phyloP scores from a whole-genome alignment of 2,329 filamentous ascomycete genomes.

The Claviceps capensis region DNA sequence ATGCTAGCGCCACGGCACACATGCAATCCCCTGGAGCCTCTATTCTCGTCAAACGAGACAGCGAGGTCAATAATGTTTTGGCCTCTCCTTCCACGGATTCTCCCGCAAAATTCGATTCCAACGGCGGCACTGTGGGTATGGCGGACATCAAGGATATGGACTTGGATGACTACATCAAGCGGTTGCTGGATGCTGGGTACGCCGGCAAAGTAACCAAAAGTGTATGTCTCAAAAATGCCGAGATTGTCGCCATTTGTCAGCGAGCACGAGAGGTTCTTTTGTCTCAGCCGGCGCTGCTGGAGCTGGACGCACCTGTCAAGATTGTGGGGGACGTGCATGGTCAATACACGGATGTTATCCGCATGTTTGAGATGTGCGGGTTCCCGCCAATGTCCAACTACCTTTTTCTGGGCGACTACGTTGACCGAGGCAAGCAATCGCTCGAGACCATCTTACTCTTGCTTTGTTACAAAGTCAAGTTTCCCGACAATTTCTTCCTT shows the following conservation, averaged over 20 bases:
- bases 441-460: constrained; percentile 87
- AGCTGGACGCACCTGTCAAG: constrained; percentile 90
- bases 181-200: constrained; percentile 87
- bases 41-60: constrained; percentile 73
- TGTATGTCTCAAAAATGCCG: constrained; percentile 92
- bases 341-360: constrained; percentile 89
- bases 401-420: constrained; percentile 89
- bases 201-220: constrained; percentile 95
- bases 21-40: constrained; percentile 68
- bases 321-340: constrained; percentile 96
- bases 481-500: constrained; percentile 93
- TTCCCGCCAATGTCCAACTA: constrained; percentile 89
- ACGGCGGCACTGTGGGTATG: constrained; percentile 55
- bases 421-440: constrained; percentile 91
- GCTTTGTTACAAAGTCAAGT: constrained; percentile 94
- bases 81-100: constrained; percentile 29
- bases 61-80: constrained; percentile 52
- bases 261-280: constrained; percentile 81
- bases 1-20: constrained; percentile 41
- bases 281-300: constrained; percentile 80
- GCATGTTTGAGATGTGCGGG: constrained; percentile 97
- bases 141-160: constrained; percentile 85
- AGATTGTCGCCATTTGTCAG: constrained; percentile 87
- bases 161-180: constrained; percentile 92
- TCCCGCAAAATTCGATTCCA: constrained; percentile 26